These are phyloP conservation scores for Aristolochia fimbriata DNA, from an alignment of 164 flowering plant species.

Conservation along the genomic window DNA sequence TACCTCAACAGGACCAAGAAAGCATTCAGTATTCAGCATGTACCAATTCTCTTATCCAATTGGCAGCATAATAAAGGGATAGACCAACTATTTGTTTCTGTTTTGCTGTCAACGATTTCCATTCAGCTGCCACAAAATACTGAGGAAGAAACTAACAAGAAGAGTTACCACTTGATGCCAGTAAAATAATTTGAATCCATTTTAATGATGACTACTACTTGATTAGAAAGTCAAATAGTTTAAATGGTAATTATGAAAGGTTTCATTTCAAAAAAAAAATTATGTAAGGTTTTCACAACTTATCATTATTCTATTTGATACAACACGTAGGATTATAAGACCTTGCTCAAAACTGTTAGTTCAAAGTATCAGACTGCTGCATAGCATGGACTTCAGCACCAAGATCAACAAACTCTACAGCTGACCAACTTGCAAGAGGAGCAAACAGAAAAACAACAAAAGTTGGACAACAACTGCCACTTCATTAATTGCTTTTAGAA, in stretches of 20 bases:
- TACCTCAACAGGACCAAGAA: neutral
- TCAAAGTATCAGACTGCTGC: too few relatives aligned
- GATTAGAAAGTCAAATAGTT: neutral
- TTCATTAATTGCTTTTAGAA: too few relatives aligned
- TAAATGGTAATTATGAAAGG: neutral
- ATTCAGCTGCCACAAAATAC: slow-evolving; percentile 41
- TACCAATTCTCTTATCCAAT: slow-evolving; percentile 87
- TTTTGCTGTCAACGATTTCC: slow-evolving; percentile 45
- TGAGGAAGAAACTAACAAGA: slow-evolving; percentile 19
- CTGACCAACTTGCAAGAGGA: too few relatives aligned
- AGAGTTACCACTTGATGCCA: slow-evolving; percentile 7
- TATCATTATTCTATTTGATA: too few relatives aligned
- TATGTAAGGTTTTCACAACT: too few relatives aligned
- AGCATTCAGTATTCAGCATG: slow-evolving; percentile 3
- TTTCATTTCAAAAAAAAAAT: too few relatives aligned
- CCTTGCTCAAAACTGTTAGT: too few relatives aligned
- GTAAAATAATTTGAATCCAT: neutral
- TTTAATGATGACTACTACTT: neutral
- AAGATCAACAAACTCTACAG: too few relatives aligned
- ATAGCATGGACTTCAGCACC: too few relatives aligned
- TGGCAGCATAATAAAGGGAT: slow-evolving; percentile 64
- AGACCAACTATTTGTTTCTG: slow-evolving; percentile 55
- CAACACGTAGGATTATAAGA: too few relatives aligned
- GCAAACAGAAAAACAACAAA: too few relatives aligned
- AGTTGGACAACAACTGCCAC: too few relatives aligned